Evolutionary conservation across 2,329 filamentous ascomycete genomes (phyloP).

Genomic region (Colletotrichum musicola): DNA sequence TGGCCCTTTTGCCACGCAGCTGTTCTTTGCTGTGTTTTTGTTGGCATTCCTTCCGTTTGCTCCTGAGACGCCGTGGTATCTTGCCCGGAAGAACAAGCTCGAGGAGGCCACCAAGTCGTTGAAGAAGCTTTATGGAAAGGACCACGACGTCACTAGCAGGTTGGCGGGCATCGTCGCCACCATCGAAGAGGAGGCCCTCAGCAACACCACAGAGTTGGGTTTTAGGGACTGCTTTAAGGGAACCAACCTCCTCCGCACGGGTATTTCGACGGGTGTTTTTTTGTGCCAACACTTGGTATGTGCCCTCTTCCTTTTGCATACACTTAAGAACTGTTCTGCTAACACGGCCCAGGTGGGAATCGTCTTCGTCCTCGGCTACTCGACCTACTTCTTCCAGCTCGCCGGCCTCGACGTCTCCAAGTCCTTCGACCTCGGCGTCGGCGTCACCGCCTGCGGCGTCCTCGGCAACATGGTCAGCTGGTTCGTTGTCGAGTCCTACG

Average conservation of each 20-base stretch:
- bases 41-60: conserved; percentile 59
- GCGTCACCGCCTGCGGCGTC: conserved; percentile 54
- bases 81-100: conserved; percentile 56
- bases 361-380: conserved; percentile 63
- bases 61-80: conserved; percentile 64
- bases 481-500: conserved; percentile 54
- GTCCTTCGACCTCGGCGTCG: conserved; percentile 56
- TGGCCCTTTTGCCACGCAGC: conserved; percentile 62
- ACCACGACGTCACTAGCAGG: conserved; percentile 60
- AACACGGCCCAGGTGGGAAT: not conserved
- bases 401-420: conserved; percentile 53
- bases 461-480: conserved; percentile 57
- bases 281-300: conserved; percentile 74
- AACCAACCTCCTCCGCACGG: conserved; percentile 63
- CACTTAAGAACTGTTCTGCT: no score
- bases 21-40: conserved; percentile 61
- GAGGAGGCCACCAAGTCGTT: conserved; percentile 57
- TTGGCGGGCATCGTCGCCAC: conserved; percentile 70
- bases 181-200: conserved; percentile 59
- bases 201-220: conserved; percentile 59
- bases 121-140: conserved; percentile 57
- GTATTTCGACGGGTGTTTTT: conserved; percentile 71
- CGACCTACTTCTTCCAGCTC: conserved; percentile 65
- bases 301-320: no score
- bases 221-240: conserved; percentile 65